Conservation (phyloP, 768 basidiomycete genomes). For the Asterophora lycoperdoides region DNA sequence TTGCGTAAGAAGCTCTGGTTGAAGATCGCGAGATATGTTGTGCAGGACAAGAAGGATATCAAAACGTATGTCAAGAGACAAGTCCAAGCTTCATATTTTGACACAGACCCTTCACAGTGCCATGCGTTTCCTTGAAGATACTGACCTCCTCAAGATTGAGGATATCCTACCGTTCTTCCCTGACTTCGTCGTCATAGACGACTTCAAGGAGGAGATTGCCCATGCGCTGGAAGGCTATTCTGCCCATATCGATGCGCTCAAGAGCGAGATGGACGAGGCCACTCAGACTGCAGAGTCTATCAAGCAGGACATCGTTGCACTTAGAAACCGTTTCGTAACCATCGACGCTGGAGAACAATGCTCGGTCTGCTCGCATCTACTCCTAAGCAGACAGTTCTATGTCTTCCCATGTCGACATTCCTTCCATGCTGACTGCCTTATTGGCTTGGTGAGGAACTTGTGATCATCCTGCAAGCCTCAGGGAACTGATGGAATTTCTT, state of each 20-base stretch:
- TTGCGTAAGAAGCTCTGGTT: conserved; percentile 94
- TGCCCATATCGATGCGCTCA: conserved; percentile 82
- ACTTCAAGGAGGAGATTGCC: conserved; percentile 99
- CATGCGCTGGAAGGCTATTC: conserved; percentile 93
- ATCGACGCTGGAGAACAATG: conserved; percentile 87
- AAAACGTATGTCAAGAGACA: conserved; percentile 69
- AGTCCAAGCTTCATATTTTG: not conserved
- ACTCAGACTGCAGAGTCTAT: conserved; percentile 90
- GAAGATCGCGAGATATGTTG: conserved; percentile 97
- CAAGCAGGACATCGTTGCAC: conserved; percentile 81
- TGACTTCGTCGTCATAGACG: conserved; percentile 98
- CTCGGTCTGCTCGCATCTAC: conserved; percentile 67
- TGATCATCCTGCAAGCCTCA: not conserved
- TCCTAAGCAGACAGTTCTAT: conserved; percentile 92
- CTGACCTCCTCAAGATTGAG: conserved; percentile 93
- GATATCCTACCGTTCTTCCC: conserved; percentile 99
- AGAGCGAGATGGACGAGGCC: conserved; percentile 94
- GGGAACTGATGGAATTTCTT: conserved; percentile 13
- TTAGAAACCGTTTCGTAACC: conserved; percentile 89
- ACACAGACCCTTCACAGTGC: conserved; percentile 50
- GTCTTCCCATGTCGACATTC: conserved; percentile 97
- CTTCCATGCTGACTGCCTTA: conserved; percentile 97
- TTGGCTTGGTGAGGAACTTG: conserved; percentile 70
- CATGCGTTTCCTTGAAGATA: conserved; percentile 94
- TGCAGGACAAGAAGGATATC: conserved; percentile 97